Evolutionary conservation across 2,329 filamentous ascomycete species (phyloP).

Genomic region (Pestalotiopsis sp.): DNA sequence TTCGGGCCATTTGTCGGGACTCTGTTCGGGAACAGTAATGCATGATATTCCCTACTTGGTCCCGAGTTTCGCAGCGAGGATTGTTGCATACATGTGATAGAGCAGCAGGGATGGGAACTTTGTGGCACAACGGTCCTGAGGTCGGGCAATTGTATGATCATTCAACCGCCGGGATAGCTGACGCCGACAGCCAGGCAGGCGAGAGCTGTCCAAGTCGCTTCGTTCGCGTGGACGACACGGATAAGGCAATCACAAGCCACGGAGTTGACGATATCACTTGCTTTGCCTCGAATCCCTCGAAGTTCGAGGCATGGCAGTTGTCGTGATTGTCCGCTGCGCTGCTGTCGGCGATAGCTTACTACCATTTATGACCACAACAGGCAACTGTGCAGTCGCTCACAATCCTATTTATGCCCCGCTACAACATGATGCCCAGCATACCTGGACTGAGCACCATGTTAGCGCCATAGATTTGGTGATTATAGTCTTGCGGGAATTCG

Average conservation of each 20-base stretch:
- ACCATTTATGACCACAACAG: not conserved
- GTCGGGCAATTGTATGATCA: not conserved
- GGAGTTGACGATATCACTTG: not conserved
- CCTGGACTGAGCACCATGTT: not conserved
- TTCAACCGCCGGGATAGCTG: not conserved
- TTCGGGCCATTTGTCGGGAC: not conserved
- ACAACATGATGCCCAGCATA: not conserved
- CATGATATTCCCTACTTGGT: not conserved
- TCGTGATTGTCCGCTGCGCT: not conserved
- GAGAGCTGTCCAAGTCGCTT: not conserved
- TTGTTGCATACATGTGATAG: not conserved
- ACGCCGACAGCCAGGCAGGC: not conserved
- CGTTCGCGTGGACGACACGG: not conserved
- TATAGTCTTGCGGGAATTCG: not conserved
- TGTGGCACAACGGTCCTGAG: not conserved
- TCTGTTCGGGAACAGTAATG: not conserved
- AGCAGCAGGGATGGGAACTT: not conserved
- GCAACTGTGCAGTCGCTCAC: conserved; percentile 8
- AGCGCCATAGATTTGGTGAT: not conserved
- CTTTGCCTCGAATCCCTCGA: not conserved
- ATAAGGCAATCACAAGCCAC: not conserved
- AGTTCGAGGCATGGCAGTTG: not conserved
- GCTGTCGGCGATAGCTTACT: not conserved
- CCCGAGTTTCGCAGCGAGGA: not conserved
- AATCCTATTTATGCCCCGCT: conserved; percentile 6